Conservation (phyloP, 2,329 filamentous ascomycete genomes). For the Nothopassalora personata region DNA sequence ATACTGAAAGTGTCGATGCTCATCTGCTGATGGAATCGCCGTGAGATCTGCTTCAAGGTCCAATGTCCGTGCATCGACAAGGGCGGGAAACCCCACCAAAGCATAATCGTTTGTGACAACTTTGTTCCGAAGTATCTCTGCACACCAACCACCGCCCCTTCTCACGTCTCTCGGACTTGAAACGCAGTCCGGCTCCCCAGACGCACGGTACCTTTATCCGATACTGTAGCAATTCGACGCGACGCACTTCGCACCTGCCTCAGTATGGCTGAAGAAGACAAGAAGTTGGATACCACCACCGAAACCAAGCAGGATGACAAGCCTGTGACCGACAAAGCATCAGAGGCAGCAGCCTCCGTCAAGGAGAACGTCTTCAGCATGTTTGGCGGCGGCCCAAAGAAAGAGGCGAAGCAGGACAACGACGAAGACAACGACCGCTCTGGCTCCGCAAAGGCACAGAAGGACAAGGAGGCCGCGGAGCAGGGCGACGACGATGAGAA, state of each 20-base stretch:
- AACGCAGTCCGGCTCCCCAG: background rate
- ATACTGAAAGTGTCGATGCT: too few species aligned
- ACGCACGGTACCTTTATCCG: background rate
- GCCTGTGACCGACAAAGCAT: slow-evolving; percentile 34
- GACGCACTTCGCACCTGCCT: background rate
- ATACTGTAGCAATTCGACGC: background rate
- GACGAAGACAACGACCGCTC: slow-evolving; percentile 82
- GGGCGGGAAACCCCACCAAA: background rate
- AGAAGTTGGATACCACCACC: slow-evolving; percentile 25
- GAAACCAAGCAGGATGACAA: slow-evolving; percentile 31
- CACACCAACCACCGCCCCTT: background rate
- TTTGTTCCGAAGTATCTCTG: background rate
- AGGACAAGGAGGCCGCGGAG: slow-evolving; percentile 56
- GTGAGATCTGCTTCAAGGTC: too few species aligned
- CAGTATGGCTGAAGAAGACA: slow-evolving; percentile 30
- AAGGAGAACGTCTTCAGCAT: slow-evolving; percentile 80
- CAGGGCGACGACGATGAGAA: slow-evolving; percentile 35
- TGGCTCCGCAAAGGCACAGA: slow-evolving; percentile 65
- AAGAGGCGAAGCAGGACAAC: slow-evolving; percentile 79
- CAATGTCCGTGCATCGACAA: too few species aligned
- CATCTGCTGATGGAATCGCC: too few species aligned
- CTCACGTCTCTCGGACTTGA: background rate
- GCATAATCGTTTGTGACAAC: background rate
- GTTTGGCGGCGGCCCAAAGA: slow-evolving; percentile 97
- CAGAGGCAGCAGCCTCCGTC: slow-evolving; percentile 36